A percentile compares a stretch with the other conserved stretches of the same genome.
phyloP scores from a whole-genome alignment of 495 filamentous ascomycete genomes.

The Corynascus novoguineensis region DNA sequence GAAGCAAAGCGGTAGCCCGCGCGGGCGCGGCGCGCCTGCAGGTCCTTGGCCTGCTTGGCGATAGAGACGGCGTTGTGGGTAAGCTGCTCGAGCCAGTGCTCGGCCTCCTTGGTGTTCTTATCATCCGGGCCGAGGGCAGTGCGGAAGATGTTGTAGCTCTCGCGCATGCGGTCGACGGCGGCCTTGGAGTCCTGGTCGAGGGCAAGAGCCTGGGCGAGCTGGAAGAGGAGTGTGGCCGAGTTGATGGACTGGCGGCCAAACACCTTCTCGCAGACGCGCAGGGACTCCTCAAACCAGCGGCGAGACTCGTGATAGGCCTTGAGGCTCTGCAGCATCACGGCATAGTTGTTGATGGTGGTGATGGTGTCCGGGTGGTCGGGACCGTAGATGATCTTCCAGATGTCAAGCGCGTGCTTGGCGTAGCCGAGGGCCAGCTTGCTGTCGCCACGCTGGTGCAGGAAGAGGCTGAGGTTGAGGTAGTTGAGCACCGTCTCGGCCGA shows the following conservation, averaged over 20 bases:
- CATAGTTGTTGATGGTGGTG: constrained; percentile 97
- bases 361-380: constrained; percentile 92
- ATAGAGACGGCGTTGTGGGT: constrained; percentile 91
- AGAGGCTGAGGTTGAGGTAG: constrained; percentile 94
- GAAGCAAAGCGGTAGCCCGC: constrained; percentile 41
- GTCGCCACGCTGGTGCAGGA: constrained; percentile 86
- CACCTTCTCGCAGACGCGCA: constrained; percentile 77
- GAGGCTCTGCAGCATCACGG: constrained; percentile 93
- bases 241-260: constrained; percentile 84
- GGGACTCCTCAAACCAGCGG: constrained; percentile 91
- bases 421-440: constrained; percentile 77
- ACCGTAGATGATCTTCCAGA: constrained; percentile 97
- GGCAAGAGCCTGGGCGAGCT: constrained; percentile 90
- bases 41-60: constrained; percentile 84
- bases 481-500: constrained; percentile 86
- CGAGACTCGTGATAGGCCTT: constrained; percentile 89
- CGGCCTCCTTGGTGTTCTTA: constrained; percentile 90
- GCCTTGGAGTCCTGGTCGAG: constrained; percentile 87
- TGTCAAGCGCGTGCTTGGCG: constrained; percentile 84
- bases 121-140: constrained; percentile 76
- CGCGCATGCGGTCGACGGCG: constrained; percentile 86
- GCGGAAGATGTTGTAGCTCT: constrained; percentile 93
- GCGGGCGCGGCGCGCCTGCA: constrained; percentile 64
- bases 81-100: constrained; percentile 92
- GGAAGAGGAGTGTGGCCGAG: constrained; percentile 93